Percentiles rank a stretch among this genome's conserved stretches.
phyloP scores from a whole-genome alignment of 1,139 yeast species.

The Diutina siamensis region DNA sequence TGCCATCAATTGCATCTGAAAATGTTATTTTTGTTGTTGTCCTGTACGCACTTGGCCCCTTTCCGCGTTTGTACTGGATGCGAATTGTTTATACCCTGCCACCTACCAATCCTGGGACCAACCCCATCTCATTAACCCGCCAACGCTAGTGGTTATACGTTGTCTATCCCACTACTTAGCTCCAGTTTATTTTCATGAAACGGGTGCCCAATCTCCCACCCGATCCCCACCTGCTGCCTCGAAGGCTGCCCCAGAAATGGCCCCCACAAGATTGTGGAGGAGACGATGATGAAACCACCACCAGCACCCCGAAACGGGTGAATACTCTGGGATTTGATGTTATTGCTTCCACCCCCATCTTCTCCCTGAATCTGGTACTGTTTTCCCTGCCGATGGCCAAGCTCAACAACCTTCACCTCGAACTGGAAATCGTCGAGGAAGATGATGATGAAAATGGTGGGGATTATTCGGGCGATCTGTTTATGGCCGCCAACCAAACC shows the following conservation, averaged over 20 bases:
- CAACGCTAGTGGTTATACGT: too few species aligned
- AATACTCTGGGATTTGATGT: slow-evolving; percentile 1
- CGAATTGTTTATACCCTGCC: too few species aligned
- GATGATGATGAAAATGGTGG: neutral
- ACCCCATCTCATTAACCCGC: too few species aligned
- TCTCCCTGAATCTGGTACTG: slow-evolving; percentile 5
- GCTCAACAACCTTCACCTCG: slow-evolving; percentile 2
- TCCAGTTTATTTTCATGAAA: too few species aligned
- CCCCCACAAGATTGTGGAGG: neutral
- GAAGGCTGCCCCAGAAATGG: slow-evolving; percentile 6
- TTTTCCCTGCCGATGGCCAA: slow-evolving; percentile 5
- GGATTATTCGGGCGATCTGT: neutral
- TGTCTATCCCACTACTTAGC: too few species aligned
- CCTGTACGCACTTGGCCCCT: too few species aligned
- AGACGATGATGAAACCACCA: neutral
- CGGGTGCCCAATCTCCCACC: slow-evolving; percentile 6
- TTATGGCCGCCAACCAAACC: slow-evolving; percentile 2
- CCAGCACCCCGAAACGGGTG: slow-evolving; percentile 3
- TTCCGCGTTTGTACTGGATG: too few species aligned
- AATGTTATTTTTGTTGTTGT: too few species aligned
- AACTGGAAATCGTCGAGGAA: slow-evolving; percentile 2
- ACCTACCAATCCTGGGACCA: too few species aligned
- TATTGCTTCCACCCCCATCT: neutral
- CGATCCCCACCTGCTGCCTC: slow-evolving; percentile 5
- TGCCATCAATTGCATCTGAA: too few species aligned